A percentile compares a stretch with the other conserved stretches of the same genome.
Conservation (phyloP, 2,329 filamentous ascomycete genomes). For the Neofusicoccum kwambonambiense region DNA sequence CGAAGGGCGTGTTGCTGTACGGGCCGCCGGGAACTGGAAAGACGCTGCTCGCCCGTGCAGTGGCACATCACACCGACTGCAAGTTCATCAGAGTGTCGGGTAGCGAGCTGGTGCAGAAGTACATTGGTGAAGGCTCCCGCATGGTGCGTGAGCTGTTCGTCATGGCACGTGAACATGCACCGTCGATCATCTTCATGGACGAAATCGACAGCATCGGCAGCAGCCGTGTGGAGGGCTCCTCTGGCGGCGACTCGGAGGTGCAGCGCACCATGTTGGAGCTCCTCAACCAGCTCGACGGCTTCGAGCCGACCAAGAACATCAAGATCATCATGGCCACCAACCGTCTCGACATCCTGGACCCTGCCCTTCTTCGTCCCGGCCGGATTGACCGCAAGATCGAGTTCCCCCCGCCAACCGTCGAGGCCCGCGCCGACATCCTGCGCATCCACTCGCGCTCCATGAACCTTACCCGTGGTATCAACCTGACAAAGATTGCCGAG, state of each 20-base stretch:
- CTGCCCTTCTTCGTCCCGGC: slow-evolving; percentile 89
- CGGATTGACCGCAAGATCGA: slow-evolving; percentile 99
- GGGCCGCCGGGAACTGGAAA: slow-evolving; percentile 97
- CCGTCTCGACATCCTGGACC: slow-evolving; percentile 94
- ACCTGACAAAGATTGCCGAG: slow-evolving; percentile 96
- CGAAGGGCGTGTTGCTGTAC: slow-evolving; percentile 95
- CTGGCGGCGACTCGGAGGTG: slow-evolving; percentile 94
- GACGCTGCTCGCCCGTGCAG: slow-evolving; percentile 89
- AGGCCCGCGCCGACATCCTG: slow-evolving; percentile 94
- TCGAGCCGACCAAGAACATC: slow-evolving; percentile 99
- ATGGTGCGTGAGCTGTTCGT: slow-evolving; percentile 99
- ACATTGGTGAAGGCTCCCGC: slow-evolving; percentile 95
- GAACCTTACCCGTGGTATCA: slow-evolving; percentile 97
- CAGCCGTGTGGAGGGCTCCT: slow-evolving; percentile 92
- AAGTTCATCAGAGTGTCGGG: slow-evolving; percentile 98
- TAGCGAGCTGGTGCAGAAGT: slow-evolving; percentile 96
- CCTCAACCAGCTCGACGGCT: slow-evolving; percentile 96
- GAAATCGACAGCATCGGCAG: slow-evolving; percentile 99
- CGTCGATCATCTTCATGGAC: slow-evolving; percentile 99
- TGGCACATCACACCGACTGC: slow-evolving; percentile 97
- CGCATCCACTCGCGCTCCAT: slow-evolving; percentile 97
- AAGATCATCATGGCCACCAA: slow-evolving; percentile 99
- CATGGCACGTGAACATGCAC: slow-evolving; percentile 97
- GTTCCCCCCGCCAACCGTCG: slow-evolving; percentile 93
- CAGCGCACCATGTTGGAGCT: slow-evolving; percentile 98